Evolutionary conservation across 352 stramenopile species (phyloP), one percentile per base, ranked within the genome.

Genomic region (Albugo candida): DNA sequence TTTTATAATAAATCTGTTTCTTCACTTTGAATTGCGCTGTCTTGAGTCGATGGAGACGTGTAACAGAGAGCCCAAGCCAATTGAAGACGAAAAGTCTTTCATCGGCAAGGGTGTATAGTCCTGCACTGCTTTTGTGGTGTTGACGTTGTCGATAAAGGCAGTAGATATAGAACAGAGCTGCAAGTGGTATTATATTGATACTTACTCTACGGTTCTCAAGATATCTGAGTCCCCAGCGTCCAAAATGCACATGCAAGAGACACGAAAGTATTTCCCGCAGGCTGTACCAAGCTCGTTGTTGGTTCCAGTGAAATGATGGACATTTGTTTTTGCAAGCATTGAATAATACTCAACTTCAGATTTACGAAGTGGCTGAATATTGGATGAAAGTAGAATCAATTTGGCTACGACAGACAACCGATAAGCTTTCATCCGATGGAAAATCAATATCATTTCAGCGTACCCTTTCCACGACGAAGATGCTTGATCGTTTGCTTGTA

Each of bases 341-440:
- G 95, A 97, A 75, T 98, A 96, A 85, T 99, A 99, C 75, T 99
- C 95, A 62, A 99, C 78, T 70, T 99, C 94, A 36, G 92, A 98
- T 84, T 98, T 99, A 64, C 94, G 81, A 47, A 99, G 76, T 38
- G 94, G 89, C 40, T 94, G 95, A 62, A 88, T 98, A 84, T 99
- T 99, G 59, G 78, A 95, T 37, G 92, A 76, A 60, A 99, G 91
- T 49, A 99, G 76, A 36, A 99, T 77, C 51, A 99, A 76, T 81
- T 99, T 99, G 49, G 94, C 83, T 76, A 53, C 40, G 36, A 21
- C 5, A 47, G 5, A 12, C 27, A 59, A 4, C n/a, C 21, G 14
- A 19, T 21, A 8, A 24, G 17, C 3, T 24, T 10, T 43, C 38
- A 10, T 8, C 8, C 19, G 51, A 60, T 12, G 5, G 12, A 48